phyloP scores from a whole-genome alignment of 352 stramenopile genomes.

The Phytophthora pistaciae region DNA sequence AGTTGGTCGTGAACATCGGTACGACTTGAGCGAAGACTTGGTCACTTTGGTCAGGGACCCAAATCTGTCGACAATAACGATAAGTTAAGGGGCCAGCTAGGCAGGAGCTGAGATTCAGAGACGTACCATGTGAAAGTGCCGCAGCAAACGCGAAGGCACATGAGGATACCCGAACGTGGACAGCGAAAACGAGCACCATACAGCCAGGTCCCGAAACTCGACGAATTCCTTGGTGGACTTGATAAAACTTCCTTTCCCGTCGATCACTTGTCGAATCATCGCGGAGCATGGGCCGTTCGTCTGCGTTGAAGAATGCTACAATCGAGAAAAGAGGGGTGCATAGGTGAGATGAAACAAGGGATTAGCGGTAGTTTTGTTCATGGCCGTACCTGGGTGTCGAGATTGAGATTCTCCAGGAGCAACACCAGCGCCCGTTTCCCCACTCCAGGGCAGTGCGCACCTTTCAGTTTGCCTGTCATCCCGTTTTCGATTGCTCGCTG shows the following conservation, averaged over 20 bases:
- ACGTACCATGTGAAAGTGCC: slow-evolving; percentile 73
- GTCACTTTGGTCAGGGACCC: slow-evolving; percentile 49
- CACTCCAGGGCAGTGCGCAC: slow-evolving; percentile 58
- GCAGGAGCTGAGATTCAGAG: background rate
- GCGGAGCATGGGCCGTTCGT: slow-evolving; percentile 41
- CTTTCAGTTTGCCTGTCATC: slow-evolving; percentile 63
- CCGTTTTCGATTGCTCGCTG: slow-evolving; percentile 48
- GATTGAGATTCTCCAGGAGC: slow-evolving; percentile 67
- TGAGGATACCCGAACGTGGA: slow-evolving; percentile 49
- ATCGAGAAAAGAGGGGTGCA: background rate
- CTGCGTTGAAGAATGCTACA: slow-evolving; percentile 16
- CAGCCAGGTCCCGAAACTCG: slow-evolving; percentile 58
- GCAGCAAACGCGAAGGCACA: slow-evolving; percentile 54
- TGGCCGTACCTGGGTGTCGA: slow-evolving; percentile 51
- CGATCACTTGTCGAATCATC: slow-evolving; percentile 72
- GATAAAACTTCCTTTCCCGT: slow-evolving; percentile 63
- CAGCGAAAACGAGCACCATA: slow-evolving; percentile 62
- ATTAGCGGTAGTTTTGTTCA: background rate
- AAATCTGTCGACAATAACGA: slow-evolving; percentile 37
- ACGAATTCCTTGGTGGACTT: slow-evolving; percentile 63
- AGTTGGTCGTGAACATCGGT: slow-evolving; percentile 50
- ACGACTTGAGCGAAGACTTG: slow-evolving; percentile 51
- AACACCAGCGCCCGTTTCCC: slow-evolving; percentile 57
- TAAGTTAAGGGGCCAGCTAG: background rate
- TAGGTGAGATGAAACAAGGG: background rate